Percentiles rank a stretch among this genome's conserved stretches.
Conservation (phyloP, 495 filamentous ascomycete genomes). For the Endocarpon pusillum region DNA sequence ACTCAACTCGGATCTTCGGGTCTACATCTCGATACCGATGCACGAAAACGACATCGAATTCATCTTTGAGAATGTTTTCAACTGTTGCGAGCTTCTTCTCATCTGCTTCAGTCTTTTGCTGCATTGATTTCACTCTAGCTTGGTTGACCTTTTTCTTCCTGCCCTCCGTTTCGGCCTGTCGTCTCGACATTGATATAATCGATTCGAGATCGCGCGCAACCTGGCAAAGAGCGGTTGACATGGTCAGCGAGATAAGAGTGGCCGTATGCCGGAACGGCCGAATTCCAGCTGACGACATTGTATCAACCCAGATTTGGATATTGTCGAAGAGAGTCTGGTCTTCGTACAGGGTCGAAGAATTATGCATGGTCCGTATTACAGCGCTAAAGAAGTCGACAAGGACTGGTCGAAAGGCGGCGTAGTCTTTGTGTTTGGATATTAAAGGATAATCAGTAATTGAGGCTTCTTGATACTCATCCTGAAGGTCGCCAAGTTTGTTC, state of each 20-base stretch:
- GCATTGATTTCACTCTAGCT: constrained; percentile 46
- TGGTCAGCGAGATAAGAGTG: constrained; percentile 59
- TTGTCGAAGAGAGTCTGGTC: constrained; percentile 66
- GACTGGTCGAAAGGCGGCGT: constrained; percentile 52
- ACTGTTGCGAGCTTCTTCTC: constrained; percentile 44
- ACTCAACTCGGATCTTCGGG: constrained; percentile 67
- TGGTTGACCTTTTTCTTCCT: constrained; percentile 67
- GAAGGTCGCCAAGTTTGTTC: constrained; percentile 52
- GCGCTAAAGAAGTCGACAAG: constrained; percentile 63
- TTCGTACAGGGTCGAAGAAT: constrained; percentile 56
- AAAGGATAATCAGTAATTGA: constrained; percentile 85
- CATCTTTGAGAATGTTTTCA: constrained; percentile 54
- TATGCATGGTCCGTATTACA: constrained; percentile 55
- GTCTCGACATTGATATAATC: constrained; percentile 52
- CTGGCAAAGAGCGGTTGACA: constrained; percentile 51
- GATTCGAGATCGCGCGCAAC: constrained; percentile 45
- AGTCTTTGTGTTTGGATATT: constrained; percentile 57
- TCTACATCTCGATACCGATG: constrained; percentile 93
- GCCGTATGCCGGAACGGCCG: constrained; percentile 88
- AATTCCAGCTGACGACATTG: constrained; percentile 66
- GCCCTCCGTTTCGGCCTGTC: constrained; percentile 65
- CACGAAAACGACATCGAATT: constrained; percentile 79
- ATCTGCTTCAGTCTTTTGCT: constrained; percentile 47
- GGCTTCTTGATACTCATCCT: constrained; percentile 63
- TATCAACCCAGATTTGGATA: constrained; percentile 65